Conservation (phyloP, 257 asterid genomes). For the Forsythia suspensa region DNA sequence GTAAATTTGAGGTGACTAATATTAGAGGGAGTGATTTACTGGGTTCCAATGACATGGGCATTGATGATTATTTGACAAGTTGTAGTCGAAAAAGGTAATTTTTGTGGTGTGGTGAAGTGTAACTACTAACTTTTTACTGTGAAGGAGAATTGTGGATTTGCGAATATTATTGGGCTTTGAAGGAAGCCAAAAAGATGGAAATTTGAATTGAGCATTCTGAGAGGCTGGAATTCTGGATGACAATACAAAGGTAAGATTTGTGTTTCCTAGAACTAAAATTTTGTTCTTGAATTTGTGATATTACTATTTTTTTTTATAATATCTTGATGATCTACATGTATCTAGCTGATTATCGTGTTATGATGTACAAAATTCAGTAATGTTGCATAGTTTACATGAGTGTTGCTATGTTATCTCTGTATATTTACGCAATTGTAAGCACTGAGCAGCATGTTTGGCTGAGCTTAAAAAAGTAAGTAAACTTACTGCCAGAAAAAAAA, state of each 20-base stretch:
- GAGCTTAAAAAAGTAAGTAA: background rate
- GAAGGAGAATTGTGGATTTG: background rate
- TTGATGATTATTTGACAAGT: constrained; percentile 37
- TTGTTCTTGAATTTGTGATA: constrained; percentile 1
- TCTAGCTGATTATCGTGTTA: background rate
- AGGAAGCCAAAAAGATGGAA: constrained; percentile 18
- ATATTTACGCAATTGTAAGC: too few species aligned
- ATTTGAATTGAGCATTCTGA: background rate
- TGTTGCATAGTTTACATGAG: background rate
- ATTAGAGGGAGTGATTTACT: constrained; percentile 64
- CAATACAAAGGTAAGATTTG: constrained; percentile 29
- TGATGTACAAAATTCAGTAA: background rate
- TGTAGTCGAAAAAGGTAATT: constrained; percentile 3
- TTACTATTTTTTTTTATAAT: background rate
- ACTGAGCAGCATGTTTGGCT: background rate
- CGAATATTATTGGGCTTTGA: background rate
- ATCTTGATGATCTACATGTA: background rate
- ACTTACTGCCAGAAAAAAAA: too few species aligned
- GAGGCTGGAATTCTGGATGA: background rate
- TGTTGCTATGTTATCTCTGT: too few species aligned
- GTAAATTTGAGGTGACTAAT: constrained; percentile 34
- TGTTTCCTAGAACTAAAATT: constrained; percentile 5
- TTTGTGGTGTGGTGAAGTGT: background rate
- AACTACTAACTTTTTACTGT: background rate
- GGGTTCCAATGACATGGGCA: constrained; percentile 30